phyloP scores from a whole-genome alignment of 2,329 filamentous ascomycete species.

The Talaromyces sp. region DNA sequence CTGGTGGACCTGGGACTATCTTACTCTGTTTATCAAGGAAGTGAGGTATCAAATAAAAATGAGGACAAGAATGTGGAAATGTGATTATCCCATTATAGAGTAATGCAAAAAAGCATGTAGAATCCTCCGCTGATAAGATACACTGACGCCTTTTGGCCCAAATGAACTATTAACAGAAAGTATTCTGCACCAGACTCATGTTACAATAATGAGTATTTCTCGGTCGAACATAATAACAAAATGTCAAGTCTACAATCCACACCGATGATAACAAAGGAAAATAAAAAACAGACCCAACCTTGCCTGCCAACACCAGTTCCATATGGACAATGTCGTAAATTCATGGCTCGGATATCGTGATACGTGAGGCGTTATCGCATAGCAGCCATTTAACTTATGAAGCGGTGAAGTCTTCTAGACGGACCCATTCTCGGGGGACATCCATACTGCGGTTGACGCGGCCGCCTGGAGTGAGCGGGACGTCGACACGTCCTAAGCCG shows the following conservation, averaged over 20 bases:
- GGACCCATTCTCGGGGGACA: slow-evolving; percentile 59
- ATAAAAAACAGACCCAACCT: slow-evolving; percentile 2
- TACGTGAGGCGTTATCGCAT: slow-evolving; percentile 4
- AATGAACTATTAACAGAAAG: slow-evolving; percentile 9
- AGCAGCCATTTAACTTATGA: slow-evolving; percentile 11
- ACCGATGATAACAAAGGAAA: neutral
- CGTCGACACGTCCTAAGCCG: slow-evolving; percentile 51
- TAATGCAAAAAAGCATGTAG: neutral
- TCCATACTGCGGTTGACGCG: slow-evolving; percentile 68
- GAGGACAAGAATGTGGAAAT: neutral
- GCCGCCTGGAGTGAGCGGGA: slow-evolving; percentile 66
- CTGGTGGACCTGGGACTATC: too few relatives aligned
- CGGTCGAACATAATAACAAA: neutral
- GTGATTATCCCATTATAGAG: neutral
- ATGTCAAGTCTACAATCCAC: neutral
- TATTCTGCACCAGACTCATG: neutral
- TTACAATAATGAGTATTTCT: neutral
- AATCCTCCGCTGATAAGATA: neutral
- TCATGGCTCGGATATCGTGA: slow-evolving; percentile 25
- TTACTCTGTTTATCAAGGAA: too few relatives aligned
- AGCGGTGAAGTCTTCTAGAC: slow-evolving; percentile 34
- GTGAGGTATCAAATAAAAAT: neutral
- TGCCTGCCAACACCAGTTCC: slow-evolving; percentile 11
- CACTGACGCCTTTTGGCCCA: neutral
- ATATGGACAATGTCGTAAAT: slow-evolving; percentile 23